A percentile compares a stretch with the other conserved stretches of the same genome.
Conservation (phyloP, 2,329 filamentous ascomycete genomes). For the Annulohypoxylon truncatum region DNA sequence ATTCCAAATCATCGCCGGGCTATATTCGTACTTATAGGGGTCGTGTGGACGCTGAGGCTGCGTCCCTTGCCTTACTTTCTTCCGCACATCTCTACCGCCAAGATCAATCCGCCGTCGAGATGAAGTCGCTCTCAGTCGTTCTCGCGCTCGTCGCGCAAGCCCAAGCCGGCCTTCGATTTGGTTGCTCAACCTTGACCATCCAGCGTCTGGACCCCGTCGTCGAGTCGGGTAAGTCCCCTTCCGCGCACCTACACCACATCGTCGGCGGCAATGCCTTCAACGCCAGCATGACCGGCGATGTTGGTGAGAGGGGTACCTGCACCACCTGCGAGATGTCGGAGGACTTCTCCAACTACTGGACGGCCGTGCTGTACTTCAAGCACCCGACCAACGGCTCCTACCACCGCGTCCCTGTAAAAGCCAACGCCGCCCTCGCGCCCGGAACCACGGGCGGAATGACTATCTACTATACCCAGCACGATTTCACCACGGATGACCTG, state of each 20-base stretch:
- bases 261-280: slow-evolving; percentile 52
- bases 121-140: slow-evolving; percentile 46
- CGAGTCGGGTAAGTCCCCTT: slow-evolving; percentile 46
- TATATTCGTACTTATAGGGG: slow-evolving; percentile 31
- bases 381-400: slow-evolving; percentile 50
- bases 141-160: slow-evolving; percentile 47
- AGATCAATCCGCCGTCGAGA: slow-evolving; percentile 33
- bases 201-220: slow-evolving; percentile 50
- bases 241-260: slow-evolving; percentile 49
- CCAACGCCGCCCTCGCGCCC: slow-evolving; percentile 46
- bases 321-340: slow-evolving; percentile 48
- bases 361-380: slow-evolving; percentile 51
- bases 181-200: slow-evolving; percentile 47
- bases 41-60: neutral
- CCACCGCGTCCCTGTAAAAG: slow-evolving; percentile 46
- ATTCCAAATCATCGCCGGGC: neutral
- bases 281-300: slow-evolving; percentile 47
- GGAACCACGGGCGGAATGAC: slow-evolving; percentile 49
- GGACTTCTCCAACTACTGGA: slow-evolving; percentile 51
- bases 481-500: slow-evolving; percentile 44
- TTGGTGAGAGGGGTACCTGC: slow-evolving; percentile 47
- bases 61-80: neutral
- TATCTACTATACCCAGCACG: slow-evolving; percentile 49
- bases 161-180: slow-evolving; percentile 49
- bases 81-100: slow-evolving; percentile 21